Evolutionary conservation across 495 filamentous ascomycete genomes (phyloP), one percentile per base, ranked within the genome.

Genomic region (Penicillium tannophilum): DNA sequence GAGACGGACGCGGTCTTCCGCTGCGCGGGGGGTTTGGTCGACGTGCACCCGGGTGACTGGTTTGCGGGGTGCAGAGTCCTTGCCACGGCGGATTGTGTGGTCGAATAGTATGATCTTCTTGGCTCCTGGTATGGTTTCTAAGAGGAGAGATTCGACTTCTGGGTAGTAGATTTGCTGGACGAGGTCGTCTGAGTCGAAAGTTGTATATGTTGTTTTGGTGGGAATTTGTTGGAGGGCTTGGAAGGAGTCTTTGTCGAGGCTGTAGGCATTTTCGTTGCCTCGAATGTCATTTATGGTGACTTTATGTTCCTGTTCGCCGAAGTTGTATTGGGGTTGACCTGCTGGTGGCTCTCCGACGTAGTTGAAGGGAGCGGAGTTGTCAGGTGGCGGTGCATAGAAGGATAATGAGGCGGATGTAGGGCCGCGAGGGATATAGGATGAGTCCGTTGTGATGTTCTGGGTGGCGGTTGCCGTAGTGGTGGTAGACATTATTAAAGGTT

Each of bases 41-140:
- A 94, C 90, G 76, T 97, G 92, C 0, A 87, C 90, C 24, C 81
- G 68, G 24, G 75, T 81, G 0, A 96, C 92, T 10, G 92, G 90
- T 19, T 71, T 72, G 12, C 91, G 82, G 4, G 62, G 54, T 0
- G 89, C 81, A 41, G 69, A 57, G 1, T 82, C 76, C 5, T 56
- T 66, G 6, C 82, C 72, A 39, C 87, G 85, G 4, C 92, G 89
- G 77, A 96, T 85, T 16, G 92, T 97, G 77, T 97, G 90, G 82
- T 97, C 92, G 80, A 97, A 97, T 63, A 97, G 71, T 56, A 90
- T 69, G 33, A 95, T 76, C 5, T 82, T 74, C 44, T 82, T 76
- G 19, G 79, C 79, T 35, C 86, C 88, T 3, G 86, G 84, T 52
- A 92, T 76, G 56, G 82, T 65, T 19, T 77, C 61, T 2, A 87